phyloP scores from a whole-genome alignment of 106 monocot genomes.

The Hemerocallis citrina region DNA sequence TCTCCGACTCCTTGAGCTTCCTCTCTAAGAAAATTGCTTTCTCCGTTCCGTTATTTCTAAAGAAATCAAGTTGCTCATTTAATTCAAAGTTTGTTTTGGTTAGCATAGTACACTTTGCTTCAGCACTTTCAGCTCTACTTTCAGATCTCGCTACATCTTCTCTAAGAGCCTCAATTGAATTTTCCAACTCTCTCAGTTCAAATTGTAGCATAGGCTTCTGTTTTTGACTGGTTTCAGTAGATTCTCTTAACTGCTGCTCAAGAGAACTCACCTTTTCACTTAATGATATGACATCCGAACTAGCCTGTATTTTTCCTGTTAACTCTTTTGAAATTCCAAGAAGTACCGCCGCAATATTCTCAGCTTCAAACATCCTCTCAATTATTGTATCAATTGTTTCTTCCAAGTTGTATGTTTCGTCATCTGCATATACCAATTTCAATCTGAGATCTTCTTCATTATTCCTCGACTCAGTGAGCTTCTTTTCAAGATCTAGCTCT shows the following conservation, averaged over 20 bases:
- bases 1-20: slow-evolving; percentile 66
- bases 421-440: slow-evolving; percentile 43
- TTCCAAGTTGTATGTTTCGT: too few relatives aligned
- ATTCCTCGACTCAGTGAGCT: slow-evolving; percentile 44
- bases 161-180: slow-evolving; percentile 31
- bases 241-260: too few relatives aligned
- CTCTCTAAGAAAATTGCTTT: slow-evolving; percentile 45
- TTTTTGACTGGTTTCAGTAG: too few relatives aligned
- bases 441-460: slow-evolving; percentile 53
- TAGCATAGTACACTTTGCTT: slow-evolving; percentile 33
- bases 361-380: slow-evolving; percentile 49
- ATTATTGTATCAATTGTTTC: slow-evolving; percentile 38
- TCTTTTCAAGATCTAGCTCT: slow-evolving; percentile 84
- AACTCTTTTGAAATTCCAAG: slow-evolving; percentile 58
- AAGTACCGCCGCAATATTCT: slow-evolving; percentile 53
- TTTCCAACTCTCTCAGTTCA: slow-evolving; percentile 30
- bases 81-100: slow-evolving; percentile 45
- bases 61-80: slow-evolving; percentile 32
- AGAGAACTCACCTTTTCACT: too few relatives aligned
- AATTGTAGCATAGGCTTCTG: too few relatives aligned
- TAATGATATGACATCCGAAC: too few relatives aligned
- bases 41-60: slow-evolving; percentile 34
- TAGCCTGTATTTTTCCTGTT: slow-evolving; percentile 30
- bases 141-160: slow-evolving; percentile 34
- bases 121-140: slow-evolving; percentile 43